A percentile compares a stretch with the other conserved stretches of the same genome.
Conservation (phyloP, 306 rosid species). For the Medicago arabica region DNA sequence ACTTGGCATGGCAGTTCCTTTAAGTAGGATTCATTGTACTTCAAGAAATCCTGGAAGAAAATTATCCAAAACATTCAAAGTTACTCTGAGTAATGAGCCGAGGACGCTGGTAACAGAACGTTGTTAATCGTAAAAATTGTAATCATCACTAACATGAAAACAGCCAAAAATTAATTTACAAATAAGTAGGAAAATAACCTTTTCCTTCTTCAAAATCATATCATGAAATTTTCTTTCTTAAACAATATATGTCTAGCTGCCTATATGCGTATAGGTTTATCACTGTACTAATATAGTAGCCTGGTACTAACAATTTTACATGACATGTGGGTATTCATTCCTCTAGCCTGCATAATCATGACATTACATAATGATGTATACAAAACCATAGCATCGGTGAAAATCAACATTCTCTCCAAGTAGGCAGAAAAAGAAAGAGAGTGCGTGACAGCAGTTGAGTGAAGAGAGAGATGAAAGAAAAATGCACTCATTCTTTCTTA, state of each 20-base stretch:
- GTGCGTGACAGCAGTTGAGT: neutral
- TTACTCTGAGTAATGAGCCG: neutral
- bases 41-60: slow-evolving; percentile 82
- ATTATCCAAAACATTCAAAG: slow-evolving; percentile 40
- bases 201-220: slow-evolving; percentile 6
- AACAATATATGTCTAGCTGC: neutral
- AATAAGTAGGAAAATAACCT: neutral
- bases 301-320: neutral
- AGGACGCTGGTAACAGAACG: slow-evolving; percentile 14
- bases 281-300: neutral
- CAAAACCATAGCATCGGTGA: slow-evolving; percentile 17
- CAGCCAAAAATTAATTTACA: slow-evolving; percentile 19
- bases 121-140: neutral
- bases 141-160: neutral
- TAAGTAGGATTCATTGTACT: slow-evolving; percentile 73
- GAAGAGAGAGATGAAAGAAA: neutral
- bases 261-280: neutral
- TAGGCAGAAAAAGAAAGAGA: slow-evolving; percentile 7
- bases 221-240: neutral
- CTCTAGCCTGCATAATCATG: slow-evolving; percentile 18
- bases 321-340: neutral
- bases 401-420: neutral
- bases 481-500: neutral
- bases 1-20: slow-evolving; percentile 70
- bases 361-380: neutral